Evolutionary conservation across 2,329 filamentous ascomycete species (phyloP), one percentile per base, ranked within the genome.

Genomic region (Colletotrichum viniferum): DNA sequence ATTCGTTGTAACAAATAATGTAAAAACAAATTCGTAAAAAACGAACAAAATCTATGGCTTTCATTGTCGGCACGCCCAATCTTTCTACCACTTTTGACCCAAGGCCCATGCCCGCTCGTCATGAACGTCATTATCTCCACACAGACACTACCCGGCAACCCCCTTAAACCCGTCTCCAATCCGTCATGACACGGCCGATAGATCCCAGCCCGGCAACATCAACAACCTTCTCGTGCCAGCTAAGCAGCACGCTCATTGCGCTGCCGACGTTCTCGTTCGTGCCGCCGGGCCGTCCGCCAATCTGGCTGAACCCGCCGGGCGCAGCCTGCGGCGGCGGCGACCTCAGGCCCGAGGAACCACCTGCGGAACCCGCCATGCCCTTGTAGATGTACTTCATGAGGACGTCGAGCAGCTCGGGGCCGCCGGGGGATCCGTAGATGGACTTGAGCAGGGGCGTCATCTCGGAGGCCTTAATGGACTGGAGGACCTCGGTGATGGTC

Each of bases 351-450:
- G 85, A 52, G 0, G 43, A 83, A 32, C 84, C 83, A 36, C 82
- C 78, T 34, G 85, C 82, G 4, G 85, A 83, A 18, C 84, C 81
- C 5, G 90, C 89, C 96, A 98, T 98, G 79, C 96, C 96, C 87
- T 98, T 98, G 90, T 97, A 97, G 81, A 98, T 89, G 86, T 98
- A 99, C 88, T 99, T 99, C 95, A 98, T 98, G 84, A 99, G 87
- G 67, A 96, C 95, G 84, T 99, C 97, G 79, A 98, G 87, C 76
- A 94, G 90, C 86, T 98, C 97, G 77, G 92, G 92, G 32, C 97
- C 97, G 77, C 94, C 94, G 66, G 94, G 92, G 13, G 93, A 92
- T 75, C 88, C 88, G 86, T 97, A 96, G 81, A 98, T 94, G 73
- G 93, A 91, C 85, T 93, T 92, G 79, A 99, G 88, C 81, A 98